Base-by-base conservation (phyloP, 225 moss, liverwort and hornwort species). In the Bryoerythrophyllum caledonicum region DNA sequence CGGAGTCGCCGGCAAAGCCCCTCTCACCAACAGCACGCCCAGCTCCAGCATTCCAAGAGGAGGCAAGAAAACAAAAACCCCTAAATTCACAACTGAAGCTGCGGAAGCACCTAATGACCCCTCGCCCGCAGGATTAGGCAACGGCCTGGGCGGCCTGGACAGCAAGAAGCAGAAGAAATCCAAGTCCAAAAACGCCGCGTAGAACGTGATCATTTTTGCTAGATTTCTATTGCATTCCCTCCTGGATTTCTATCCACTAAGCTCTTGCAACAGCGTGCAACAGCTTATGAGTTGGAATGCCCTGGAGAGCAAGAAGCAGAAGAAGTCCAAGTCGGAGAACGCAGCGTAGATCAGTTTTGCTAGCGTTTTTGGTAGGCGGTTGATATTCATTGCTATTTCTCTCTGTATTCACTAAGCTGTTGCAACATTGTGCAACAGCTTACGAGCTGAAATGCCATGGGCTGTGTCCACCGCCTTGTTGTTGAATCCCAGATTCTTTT, bases 1-100 rank as follows among this genome's bases (percentile, higher is more conserved):
- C 68, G 88, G 92, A 20, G 92, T 93, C 66, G 81, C 92, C 56
- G 88, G 92, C 5, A 96, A 93, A 74, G 82, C 93, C 70, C 90
- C 90, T 14, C 77, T 85, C 28, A 76, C 81, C 26, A 89, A 89
- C 32, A 93, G 79, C 23, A 80, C 85, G 52, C 67, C 92, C 30
- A 84, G 88, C 67, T 92, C 92, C 54, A 87, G 78, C 32, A 81
- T 81, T 71, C 70, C 71, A 19, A 71, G 83, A 70, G 78, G 82
- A 85, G 77, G 73, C 57, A 21, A 79, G 74, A 61, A 78, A 19
- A 58, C 68, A 11, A 63, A 77, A 23, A 65, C 59, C 27, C 65
- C 65, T 44, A 83, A 82, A 20, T 72, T 85, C 6, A 81, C 73
- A 67, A 92, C 85, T 70, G 92, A 92, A 51, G 74, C 83, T 20